Percentiles rank a stretch among this genome's conserved stretches.
Conservation (phyloP, 495 filamentous ascomycete species). For the Glutinoglossum americanum region DNA sequence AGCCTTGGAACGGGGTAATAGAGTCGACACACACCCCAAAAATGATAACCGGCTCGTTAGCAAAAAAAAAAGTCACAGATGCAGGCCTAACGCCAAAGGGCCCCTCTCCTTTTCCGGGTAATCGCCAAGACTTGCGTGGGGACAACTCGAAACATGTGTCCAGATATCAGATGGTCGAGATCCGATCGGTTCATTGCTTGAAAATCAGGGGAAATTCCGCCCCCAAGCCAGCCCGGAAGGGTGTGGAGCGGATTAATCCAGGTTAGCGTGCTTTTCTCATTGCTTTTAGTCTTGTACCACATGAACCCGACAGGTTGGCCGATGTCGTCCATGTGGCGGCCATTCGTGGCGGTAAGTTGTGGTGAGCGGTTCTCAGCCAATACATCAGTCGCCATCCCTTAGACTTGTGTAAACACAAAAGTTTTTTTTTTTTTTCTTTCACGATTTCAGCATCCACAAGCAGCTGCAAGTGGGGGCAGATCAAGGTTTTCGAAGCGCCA, state of each 20-base stretch:
- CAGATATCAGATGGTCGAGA: neutral
- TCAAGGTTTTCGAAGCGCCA: neutral
- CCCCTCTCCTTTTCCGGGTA: neutral
- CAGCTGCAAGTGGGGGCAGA: neutral
- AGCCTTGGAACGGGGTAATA: neutral
- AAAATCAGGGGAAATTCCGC: conserved; percentile 2
- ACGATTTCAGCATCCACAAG: neutral
- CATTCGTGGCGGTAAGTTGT: neutral
- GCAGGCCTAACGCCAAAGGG: neutral
- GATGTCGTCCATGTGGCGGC: neutral
- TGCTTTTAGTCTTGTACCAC: neutral
- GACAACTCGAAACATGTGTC: neutral
- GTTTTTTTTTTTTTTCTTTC: neutral
- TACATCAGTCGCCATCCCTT: neutral
- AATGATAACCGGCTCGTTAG: too few species aligned
- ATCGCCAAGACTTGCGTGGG: neutral
- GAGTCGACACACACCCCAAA: neutral
- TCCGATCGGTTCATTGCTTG: neutral
- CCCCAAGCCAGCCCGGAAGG: neutral
- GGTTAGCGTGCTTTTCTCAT: neutral
- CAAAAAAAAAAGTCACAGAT: too few species aligned
- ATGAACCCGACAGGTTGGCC: neutral
- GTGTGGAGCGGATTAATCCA: neutral
- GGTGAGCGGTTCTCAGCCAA: neutral
- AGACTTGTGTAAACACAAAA: neutral